Percentiles rank a stretch among this genome's conserved stretches.
phyloP scores from a whole-genome alignment of 2,329 filamentous ascomycete species.

The Phyllosticta capitalensis region DNA sequence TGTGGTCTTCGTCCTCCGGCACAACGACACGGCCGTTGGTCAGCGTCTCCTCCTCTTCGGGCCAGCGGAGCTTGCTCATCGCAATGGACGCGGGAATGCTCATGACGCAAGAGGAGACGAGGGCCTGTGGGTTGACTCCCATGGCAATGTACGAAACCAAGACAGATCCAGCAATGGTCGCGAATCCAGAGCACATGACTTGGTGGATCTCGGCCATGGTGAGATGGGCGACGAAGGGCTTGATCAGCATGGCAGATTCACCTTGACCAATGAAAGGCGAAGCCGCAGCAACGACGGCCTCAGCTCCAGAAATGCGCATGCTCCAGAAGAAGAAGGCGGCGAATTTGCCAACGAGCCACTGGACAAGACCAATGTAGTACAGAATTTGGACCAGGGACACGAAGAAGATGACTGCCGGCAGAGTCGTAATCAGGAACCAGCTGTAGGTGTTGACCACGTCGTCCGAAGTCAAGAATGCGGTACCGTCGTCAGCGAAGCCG shows the following conservation, averaged over 20 bases:
- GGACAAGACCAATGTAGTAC: slow-evolving; percentile 70
- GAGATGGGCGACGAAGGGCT: slow-evolving; percentile 74
- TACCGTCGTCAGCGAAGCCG: slow-evolving; percentile 64
- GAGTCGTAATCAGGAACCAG: slow-evolving; percentile 69
- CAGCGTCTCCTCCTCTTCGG: slow-evolving; percentile 76
- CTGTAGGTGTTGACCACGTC: slow-evolving; percentile 31
- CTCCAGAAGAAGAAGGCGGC: slow-evolving; percentile 87
- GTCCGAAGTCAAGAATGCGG: slow-evolving; percentile 55
- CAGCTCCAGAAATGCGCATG: slow-evolving; percentile 77
- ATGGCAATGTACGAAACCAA: slow-evolving; percentile 77
- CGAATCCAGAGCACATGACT: slow-evolving; percentile 85
- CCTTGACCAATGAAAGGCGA: slow-evolving; percentile 93
- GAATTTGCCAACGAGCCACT: slow-evolving; percentile 85
- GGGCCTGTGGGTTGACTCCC: slow-evolving; percentile 72
- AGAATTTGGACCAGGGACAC: slow-evolving; percentile 81
- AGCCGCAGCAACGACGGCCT: slow-evolving; percentile 87
- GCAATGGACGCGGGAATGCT: slow-evolving; percentile 85
- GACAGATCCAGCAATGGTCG: slow-evolving; percentile 83
- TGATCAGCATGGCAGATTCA: slow-evolving; percentile 87
- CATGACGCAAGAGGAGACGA: slow-evolving; percentile 92
- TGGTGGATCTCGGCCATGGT: slow-evolving; percentile 85
- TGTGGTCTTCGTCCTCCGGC: slow-evolving; percentile 67
- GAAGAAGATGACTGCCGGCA: slow-evolving; percentile 96
- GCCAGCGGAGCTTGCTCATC: slow-evolving; percentile 80
- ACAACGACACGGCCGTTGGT: slow-evolving; percentile 74